Evolutionary conservation across 1,139 yeast genomes (phyloP), one percentile per base, ranked within the genome.

Genomic region (Citeromyces siamensis): DNA sequence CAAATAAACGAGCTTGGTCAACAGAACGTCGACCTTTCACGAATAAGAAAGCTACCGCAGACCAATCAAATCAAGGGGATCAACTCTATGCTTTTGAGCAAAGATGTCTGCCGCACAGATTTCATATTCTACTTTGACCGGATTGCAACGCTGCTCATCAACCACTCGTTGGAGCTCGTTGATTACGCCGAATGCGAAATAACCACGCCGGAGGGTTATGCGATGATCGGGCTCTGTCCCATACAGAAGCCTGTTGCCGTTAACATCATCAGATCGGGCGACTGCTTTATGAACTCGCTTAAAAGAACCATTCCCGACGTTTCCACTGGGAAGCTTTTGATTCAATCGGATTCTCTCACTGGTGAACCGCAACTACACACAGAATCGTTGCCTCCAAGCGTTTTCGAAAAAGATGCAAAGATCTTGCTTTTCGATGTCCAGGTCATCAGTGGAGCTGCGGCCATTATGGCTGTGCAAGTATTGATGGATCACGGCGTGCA

Each of bases 361-460:
- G 97, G 97, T 6, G 97, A 90, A 55, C 97, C 97, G 0, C 90
- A 82, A 50, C 62, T 90, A 41, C 96, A 86, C 54, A 75, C 78
- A 20, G 78, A 81, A 46, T 69, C 75, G 20, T 58, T 90, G 32
- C 77, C 83, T 1, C 28, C 10, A 23, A 23, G 10, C 10, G 52
- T 56, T 1, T 46, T 43, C 34, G 37, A 40, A 8, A 43, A 44
- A 1, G 44, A 50, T 14, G 63, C 65, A 37, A 72, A 69, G 44
- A 73, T 84, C 1, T 57, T 90, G 28, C 58, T 90, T 35, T 71
- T 84, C 50, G 97, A 90, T 52, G 82, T 95, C 0, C 96, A 88
- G 53, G 66, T 85, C 36, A 79, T 85, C 19, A 79, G 94, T 34
- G 98, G 97, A 2, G 94, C 95, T 0, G 95, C 95, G 0, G 78